A percentile compares a stretch with the other conserved stretches of the same genome.
These are phyloP conservation scores for Plenodomus tracheiphilus DNA, from an alignment of 2,329 filamentous ascomycete genomes.

Conservation along the genomic window DNA sequence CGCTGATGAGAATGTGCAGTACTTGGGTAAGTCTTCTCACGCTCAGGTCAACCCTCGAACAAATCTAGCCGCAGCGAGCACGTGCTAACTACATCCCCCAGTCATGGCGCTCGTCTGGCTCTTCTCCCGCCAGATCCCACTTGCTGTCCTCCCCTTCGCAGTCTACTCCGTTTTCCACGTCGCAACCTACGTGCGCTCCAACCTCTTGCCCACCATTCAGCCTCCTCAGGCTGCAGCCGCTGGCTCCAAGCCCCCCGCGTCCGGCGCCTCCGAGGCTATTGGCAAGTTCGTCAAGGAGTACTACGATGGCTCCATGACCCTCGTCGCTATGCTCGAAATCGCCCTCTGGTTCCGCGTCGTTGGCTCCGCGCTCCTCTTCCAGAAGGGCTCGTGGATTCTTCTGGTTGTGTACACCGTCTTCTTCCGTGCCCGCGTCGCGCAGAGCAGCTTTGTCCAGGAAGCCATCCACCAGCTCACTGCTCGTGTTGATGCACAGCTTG, in stretches of 20 bases:
- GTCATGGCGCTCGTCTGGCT: slow-evolving; percentile 96
- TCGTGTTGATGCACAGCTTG: slow-evolving; percentile 77
- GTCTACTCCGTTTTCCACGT: slow-evolving; percentile 99
- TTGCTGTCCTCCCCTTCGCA: slow-evolving; percentile 89
- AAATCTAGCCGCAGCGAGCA: slow-evolving; percentile 5
- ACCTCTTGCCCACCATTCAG: slow-evolving; percentile 84
- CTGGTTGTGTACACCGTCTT: slow-evolving; percentile 86
- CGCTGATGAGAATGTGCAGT: slow-evolving; percentile 95
- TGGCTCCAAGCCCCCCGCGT: slow-evolving; percentile 60
- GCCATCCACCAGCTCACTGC: slow-evolving; percentile 73
- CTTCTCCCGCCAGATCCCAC: slow-evolving; percentile 81
- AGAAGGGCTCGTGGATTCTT: slow-evolving; percentile 87
- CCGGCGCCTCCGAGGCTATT: slow-evolving; percentile 77
- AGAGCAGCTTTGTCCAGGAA: slow-evolving; percentile 91
- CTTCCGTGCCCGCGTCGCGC: slow-evolving; percentile 84
- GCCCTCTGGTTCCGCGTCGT: slow-evolving; percentile 82
- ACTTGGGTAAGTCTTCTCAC: slow-evolving; percentile 70
- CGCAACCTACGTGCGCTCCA: slow-evolving; percentile 91
- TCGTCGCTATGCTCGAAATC: slow-evolving; percentile 89
- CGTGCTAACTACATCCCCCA: slow-evolving; percentile 46
- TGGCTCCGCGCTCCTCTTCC: slow-evolving; percentile 81
- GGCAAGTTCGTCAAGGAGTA: slow-evolving; percentile 96
- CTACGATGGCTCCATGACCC: slow-evolving; percentile 93
- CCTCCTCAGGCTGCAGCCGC: slow-evolving; percentile 61
- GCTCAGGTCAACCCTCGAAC: not conserved